Evolutionary conservation across 2,329 filamentous ascomycete species (phyloP).

Genomic region (Colletotrichum musae): DNA sequence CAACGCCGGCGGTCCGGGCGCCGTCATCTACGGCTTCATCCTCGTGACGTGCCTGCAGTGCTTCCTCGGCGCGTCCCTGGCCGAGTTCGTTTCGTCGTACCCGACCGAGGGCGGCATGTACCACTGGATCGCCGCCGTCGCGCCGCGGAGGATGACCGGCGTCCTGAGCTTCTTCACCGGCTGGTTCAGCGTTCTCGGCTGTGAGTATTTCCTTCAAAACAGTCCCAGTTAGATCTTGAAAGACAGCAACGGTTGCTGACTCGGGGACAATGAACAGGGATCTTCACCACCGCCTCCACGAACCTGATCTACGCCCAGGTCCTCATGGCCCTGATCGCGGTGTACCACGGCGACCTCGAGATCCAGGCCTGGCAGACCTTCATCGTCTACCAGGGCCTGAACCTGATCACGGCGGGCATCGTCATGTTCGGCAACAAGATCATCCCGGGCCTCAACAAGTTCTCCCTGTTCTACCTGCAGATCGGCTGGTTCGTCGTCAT

Average conservation of each 20-base stretch:
- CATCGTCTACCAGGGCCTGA: constrained; percentile 59
- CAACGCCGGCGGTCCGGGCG: constrained; percentile 62
- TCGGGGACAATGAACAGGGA: constrained; percentile 48
- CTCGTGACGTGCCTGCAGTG: constrained; percentile 62
- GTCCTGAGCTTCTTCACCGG: constrained; percentile 61
- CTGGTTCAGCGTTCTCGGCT: constrained; percentile 59
- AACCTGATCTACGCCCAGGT: constrained; percentile 60
- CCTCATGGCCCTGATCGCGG: constrained; percentile 57
- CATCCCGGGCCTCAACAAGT: constrained; percentile 60
- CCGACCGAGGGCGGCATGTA: constrained; percentile 66
- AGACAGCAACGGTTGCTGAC: background rate
- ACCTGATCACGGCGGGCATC: constrained; percentile 58
- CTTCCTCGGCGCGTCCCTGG: constrained; percentile 60
- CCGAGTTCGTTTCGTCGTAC: constrained; percentile 64
- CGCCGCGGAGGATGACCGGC: constrained; percentile 55
- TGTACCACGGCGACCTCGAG: constrained; percentile 56
- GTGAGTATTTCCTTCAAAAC: constrained; percentile 29
- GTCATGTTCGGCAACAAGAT: constrained; percentile 64
- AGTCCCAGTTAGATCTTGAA: background rate
- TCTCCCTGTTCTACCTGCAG: constrained; percentile 62
- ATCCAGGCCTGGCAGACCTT: constrained; percentile 65
- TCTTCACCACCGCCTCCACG: constrained; percentile 60
- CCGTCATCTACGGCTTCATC: constrained; percentile 66
- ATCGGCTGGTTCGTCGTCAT: constrained; percentile 63
- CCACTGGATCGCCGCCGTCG: constrained; percentile 64